Evolutionary conservation across 306 rosid species (phyloP), one percentile per base, ranked within the genome.

Genomic region (Quercus aquifolioides): DNA sequence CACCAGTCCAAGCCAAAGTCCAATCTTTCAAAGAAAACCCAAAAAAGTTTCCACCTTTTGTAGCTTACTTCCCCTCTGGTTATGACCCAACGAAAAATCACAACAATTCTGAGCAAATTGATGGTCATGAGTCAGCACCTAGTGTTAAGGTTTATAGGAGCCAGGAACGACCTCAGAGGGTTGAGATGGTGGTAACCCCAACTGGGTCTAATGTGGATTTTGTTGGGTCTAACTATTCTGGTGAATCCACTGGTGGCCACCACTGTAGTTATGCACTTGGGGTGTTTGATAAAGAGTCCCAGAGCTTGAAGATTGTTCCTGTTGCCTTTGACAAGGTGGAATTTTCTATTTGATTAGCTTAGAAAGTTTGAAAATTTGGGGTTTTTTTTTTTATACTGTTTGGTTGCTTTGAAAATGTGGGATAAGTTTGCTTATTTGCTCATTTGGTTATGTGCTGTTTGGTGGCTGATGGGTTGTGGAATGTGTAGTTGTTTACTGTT

Each of bases 31-130:
- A 4, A 1, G 89, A 79, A 11, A 73, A 81, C 54, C 88, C 94
- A 0, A 78, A 87, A 12, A 89, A 74, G 78, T 82, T 71, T 1
- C 71, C 94, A 18, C 99, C 99, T 0, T 21, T 89, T 51, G 73
- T 95, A 8, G 97, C 93, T 13, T 93, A 95, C 81, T 95, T 95
- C 20, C 92, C 99, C 7, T 89, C 97, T 38, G 93, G 98, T 10
- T 95, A 89, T 67, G 86, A 90, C 78, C 96, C 96, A 4, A 60
- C 76, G 12, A 73, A 69, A 78, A 35, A 26, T 3, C 17, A 58
- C 11, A 73, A 30, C 10, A 78, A 41, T 54, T 64, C 79, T 13
- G 30, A 74, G 3, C 52, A 5, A 19, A 68, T 9, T 19, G 65
- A 8, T 65, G 55, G 63, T 64, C 76, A 5, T 19, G 18, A 30